phyloP scores from a whole-genome alignment of 768 basidiomycete species.

The Suillus spraguei region DNA sequence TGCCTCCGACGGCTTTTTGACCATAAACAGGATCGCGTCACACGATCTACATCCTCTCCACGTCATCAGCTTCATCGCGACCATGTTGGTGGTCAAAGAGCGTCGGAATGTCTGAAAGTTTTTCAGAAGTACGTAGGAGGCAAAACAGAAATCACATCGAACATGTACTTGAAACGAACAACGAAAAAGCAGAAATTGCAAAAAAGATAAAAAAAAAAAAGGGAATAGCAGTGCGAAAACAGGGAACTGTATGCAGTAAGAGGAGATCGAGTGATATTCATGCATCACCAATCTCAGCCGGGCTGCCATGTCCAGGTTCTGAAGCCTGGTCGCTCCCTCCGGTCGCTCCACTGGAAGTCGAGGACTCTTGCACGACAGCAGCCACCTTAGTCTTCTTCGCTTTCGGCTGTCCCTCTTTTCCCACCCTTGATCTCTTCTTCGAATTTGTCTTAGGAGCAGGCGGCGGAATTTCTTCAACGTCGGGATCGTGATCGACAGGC shows the following conservation, averaged over 20 bases:
- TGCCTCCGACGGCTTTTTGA: conserved; percentile 28
- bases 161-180: conserved; percentile 21
- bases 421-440: conserved; percentile 32
- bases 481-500: conserved; percentile 14
- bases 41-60: conserved; percentile 17
- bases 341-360: conserved; percentile 26
- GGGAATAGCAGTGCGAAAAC: conserved; percentile 13
- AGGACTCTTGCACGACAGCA: conserved; percentile 16
- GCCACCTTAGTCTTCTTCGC: conserved; percentile 35
- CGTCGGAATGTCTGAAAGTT: conserved; percentile 22
- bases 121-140: conserved; percentile 21
- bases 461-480: conserved; percentile 18
- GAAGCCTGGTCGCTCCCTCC: conserved; percentile 31
- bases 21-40: conserved; percentile 32
- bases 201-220: neutral
- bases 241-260: conserved; percentile 12
- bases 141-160: conserved; percentile 25
- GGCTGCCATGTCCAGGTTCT: conserved; percentile 26
- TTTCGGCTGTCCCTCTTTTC: conserved; percentile 33
- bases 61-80: conserved; percentile 17
- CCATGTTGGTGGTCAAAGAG: conserved; percentile 36
- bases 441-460: conserved; percentile 22
- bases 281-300: conserved; percentile 28
- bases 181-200: conserved; percentile 7
- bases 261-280: conserved; percentile 14